Base-by-base conservation (phyloP, 352 stramenopile genomes). In the Phytophthora boehmeriae region DNA sequence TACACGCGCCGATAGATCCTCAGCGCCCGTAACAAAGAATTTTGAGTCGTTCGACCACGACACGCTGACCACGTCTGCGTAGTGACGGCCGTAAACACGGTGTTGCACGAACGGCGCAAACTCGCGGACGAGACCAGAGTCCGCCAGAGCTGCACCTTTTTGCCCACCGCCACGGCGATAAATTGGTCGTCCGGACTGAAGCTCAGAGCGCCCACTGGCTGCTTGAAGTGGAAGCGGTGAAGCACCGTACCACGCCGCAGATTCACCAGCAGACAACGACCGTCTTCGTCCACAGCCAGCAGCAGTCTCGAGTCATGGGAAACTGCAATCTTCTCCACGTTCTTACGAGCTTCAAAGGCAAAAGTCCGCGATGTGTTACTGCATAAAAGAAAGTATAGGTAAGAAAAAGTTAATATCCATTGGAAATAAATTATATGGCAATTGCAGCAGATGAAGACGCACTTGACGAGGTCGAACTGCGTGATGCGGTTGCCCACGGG, bases 141-240 rank as follows among this genome's bases (percentile, higher is more conserved):
- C 54, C 75, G 68, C 93, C 93, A 98, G 5, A 98, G 66, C 64
- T 98, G 86, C 50, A 98, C 76, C 62, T 97, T 97, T 66, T 86
- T 97, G 54, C 90, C 93, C 34, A 95, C 80, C 8, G 86, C 78
- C 28, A 97, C 86, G 9, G 94, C 92, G 63, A 98, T 88, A 63
- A 80, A 96, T 25, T 73, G 66, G 73, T 97, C 78, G 54, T 98
- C 80, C 0, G 92, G 94, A 50, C 86, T 97, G 73, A 98, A 98
- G 44, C 56, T 75, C 28, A 97, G 64, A 22, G 90, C 87, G 6
- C 79, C 68, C 23, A 98, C 90, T 35, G 76, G 88, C 50, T 94
- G 88, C 68, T 98, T 98, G 57, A 98, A 98, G 73, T 98, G 94
- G 75, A 98, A 97, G 47, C 93, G 87, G 68, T 98, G 96, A 17